Evolutionary conservation across 257 asterid genomes (phyloP), one percentile per base, ranked within the genome.

Genomic region (Penstemon barbatus): DNA sequence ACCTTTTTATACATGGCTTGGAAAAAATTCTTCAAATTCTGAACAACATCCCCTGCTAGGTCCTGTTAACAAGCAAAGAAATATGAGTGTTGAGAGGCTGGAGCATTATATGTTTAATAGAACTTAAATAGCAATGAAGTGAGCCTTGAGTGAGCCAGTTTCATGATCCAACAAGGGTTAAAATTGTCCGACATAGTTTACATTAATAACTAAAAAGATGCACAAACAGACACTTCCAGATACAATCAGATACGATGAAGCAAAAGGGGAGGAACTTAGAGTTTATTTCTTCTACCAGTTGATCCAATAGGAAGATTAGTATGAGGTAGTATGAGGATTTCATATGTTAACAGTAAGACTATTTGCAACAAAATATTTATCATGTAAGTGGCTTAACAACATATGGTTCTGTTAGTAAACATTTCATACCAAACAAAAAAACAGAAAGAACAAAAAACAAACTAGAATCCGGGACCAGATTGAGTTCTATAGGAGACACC

Each of bases 1-100:
- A 89, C 98, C 97, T 92, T 86, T 77, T 87, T 90, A 78, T 81
- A 89, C 91, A 92, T 73, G 73, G 93, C 61, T 52, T 84, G 83
- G 78, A 92, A 88, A 78, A 84, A 92, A 53, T 87, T 79, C 82
- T 85, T 85, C 84, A 92, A 75, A 76, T 88, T 90, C 79, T 88
- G 86, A 67, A 81, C 70, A 38, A 74, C 91, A 75, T 90, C 97
- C 63, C 95, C 98, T 10, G 93, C 96, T 6, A 92, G 85, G 63
- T 85, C 98, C 98, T 93, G 86, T 66, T 52, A 70, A 70, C 57
- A 58, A 74, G 68, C 33, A 63, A 71, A 57, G 10, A 64, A 71
- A 57, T 37, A 57, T 42, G 45, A 48, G 46, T 25, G 5, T 39
- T 57, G 33, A 33, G 19, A 65, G 41, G 53, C 15, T 33, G 45